Conservation (phyloP, 306 rosid species). For the Cyclanthera cordifolia region DNA sequence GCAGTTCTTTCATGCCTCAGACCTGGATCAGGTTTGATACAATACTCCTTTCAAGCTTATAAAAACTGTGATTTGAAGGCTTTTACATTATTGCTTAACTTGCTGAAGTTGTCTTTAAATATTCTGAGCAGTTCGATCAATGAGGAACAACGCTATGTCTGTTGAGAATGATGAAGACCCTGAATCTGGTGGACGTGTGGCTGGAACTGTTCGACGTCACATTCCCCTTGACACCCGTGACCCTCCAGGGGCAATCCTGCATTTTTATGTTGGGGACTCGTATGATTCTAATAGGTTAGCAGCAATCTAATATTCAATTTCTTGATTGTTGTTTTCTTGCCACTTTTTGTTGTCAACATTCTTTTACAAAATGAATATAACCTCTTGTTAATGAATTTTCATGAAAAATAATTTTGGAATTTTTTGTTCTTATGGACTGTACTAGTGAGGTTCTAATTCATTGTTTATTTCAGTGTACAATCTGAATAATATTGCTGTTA, state of each 20-base stretch:
- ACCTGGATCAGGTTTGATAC: conserved; percentile 78
- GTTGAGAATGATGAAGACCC: conserved; percentile 54
- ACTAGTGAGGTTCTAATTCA: neutral
- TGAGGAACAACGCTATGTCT: conserved; percentile 42
- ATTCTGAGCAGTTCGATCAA: conserved; percentile 56
- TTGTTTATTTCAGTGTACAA: neutral
- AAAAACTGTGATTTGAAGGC: neutral
- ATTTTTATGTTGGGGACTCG: conserved; percentile 86
- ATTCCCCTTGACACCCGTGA: conserved; percentile 81
- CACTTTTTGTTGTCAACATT: neutral
- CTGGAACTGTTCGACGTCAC: conserved; percentile 92
- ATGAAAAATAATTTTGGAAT: neutral
- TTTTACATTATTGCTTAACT: neutral
- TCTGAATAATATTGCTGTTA: neutral
- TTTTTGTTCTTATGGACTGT: neutral
- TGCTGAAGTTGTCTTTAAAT: conserved; percentile 10
- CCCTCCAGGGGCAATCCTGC: conserved; percentile 87
- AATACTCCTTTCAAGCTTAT: conserved; percentile 15
- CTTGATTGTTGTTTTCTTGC: neutral
- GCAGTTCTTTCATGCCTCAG: conserved; percentile 85
- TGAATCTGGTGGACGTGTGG: conserved; percentile 74
- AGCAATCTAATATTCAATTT: conserved; percentile 6
- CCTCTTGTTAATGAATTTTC: neutral
- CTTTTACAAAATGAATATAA: neutral
- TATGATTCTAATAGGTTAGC: conserved; percentile 52